Conservation (phyloP, 2,329 filamentous ascomycete species). For the Metarhizium rileyi region DNA sequence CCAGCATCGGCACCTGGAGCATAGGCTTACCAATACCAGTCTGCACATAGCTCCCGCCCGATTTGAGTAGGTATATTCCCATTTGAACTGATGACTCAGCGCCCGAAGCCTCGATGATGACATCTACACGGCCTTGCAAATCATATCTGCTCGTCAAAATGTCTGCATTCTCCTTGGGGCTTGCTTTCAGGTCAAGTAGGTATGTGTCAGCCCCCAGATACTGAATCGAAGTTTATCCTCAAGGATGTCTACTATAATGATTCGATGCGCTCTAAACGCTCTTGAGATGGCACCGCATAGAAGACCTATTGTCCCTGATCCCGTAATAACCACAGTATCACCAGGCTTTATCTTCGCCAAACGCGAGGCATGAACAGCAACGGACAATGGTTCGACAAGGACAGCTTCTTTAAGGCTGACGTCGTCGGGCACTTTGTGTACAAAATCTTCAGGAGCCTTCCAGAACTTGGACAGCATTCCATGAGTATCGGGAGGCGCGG, state of each 20-base stretch:
- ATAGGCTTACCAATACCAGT: constrained; percentile 34
- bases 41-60: constrained; percentile 44
- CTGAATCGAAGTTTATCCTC: constrained; percentile 15
- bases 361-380: constrained; percentile 38
- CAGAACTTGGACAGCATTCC: constrained; percentile 75
- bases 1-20: constrained; percentile 39
- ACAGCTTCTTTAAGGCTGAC: constrained; percentile 42
- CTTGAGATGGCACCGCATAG: constrained; percentile 6
- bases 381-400: constrained; percentile 40
- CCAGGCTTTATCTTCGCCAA: constrained; percentile 10
- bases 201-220: background rate
- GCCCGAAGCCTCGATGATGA: constrained; percentile 13
- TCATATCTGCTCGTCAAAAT: too few species aligned
- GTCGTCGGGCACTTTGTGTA: constrained; percentile 64
- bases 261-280: constrained; percentile 13
- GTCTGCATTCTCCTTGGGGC: constrained; percentile 10
- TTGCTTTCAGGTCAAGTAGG: background rate
- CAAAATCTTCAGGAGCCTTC: constrained; percentile 66
- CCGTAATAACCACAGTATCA: constrained; percentile 16
- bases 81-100: constrained; percentile 11
- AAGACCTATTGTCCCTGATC: constrained; percentile 5
- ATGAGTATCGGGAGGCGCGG: constrained; percentile 62
- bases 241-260: constrained; percentile 16
- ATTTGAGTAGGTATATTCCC: constrained; percentile 22
- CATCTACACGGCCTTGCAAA: constrained; percentile 7